Evolutionary conservation across 495 filamentous ascomycete genomes (phyloP).

Genomic region (Staphylotrichum tortipilum): DNA sequence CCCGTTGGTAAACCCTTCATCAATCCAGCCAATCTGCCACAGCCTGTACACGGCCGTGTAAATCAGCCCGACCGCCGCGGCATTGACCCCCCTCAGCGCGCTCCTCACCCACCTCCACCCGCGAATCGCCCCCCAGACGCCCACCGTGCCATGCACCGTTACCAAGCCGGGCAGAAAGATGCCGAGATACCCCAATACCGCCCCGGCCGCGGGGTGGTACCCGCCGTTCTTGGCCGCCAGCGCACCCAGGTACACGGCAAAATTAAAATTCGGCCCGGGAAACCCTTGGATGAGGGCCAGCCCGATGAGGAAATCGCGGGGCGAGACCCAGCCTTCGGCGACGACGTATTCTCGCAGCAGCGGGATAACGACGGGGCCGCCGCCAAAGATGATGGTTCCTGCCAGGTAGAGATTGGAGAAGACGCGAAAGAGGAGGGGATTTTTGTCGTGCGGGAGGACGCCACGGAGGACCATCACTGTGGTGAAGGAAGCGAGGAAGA

Average conservation of each 20-base stretch:
- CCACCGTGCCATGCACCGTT: constrained; percentile 57
- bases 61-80: constrained; percentile 66
- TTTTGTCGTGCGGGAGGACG: constrained; percentile 26
- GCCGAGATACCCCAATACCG: constrained; percentile 53
- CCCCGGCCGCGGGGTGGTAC: constrained; percentile 29
- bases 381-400: constrained; percentile 81
- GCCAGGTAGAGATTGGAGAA: constrained; percentile 79
- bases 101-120: constrained; percentile 45
- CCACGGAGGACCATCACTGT: constrained; percentile 51
- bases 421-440: constrained; percentile 48
- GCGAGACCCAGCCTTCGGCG: constrained; percentile 64
- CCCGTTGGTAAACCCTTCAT: constrained; percentile 44
- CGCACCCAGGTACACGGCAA: constrained; percentile 67
- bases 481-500: constrained; percentile 54
- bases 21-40: constrained; percentile 68
- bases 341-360: constrained; percentile 73
- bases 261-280: constrained; percentile 83
- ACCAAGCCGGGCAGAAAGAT: constrained; percentile 67
- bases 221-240: constrained; percentile 41
- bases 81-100: constrained; percentile 61
- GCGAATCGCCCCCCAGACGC: constrained; percentile 57
- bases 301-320: constrained; percentile 73
- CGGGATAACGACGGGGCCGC: constrained; percentile 77
- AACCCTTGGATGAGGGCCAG: constrained; percentile 77
- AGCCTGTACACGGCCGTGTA: constrained; percentile 85